Percentiles rank a stretch among this genome's conserved stretches.
Evolutionary conservation across 306 rosid species (phyloP).

Genomic region (Vachellia collinsii): DNA sequence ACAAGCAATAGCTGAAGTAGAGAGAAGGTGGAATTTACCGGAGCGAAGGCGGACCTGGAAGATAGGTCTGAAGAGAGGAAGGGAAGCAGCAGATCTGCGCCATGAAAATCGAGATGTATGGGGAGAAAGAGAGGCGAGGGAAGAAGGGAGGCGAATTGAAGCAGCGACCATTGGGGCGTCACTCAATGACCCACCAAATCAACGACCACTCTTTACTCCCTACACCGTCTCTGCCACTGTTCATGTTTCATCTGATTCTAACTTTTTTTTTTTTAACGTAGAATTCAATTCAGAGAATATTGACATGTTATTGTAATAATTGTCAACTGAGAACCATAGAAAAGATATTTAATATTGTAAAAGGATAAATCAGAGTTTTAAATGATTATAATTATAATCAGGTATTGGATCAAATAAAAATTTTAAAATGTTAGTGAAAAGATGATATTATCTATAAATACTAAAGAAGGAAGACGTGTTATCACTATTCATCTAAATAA

Average conservation of each 20-base stretch:
- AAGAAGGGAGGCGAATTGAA: conserved; percentile 60
- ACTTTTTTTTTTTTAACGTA: neutral
- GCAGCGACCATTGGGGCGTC: conserved; percentile 47
- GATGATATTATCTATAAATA: no score
- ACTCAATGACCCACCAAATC: neutral
- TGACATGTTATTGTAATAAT: no score
- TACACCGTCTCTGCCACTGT: neutral
- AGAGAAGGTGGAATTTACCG: conserved; percentile 32
- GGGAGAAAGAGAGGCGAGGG: conserved; percentile 44
- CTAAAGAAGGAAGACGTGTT: no score
- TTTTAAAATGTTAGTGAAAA: no score
- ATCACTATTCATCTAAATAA: no score
- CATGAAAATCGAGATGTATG: conserved; percentile 44
- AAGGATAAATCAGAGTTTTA: no score
- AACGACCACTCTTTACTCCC: neutral
- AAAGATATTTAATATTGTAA: no score
- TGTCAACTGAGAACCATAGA: no score
- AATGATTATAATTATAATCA: no score
- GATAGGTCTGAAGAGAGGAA: conserved; percentile 47
- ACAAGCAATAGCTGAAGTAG: neutral
- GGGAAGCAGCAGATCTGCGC: conserved; percentile 42
- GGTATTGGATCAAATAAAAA: no score
- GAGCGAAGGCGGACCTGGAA: conserved; percentile 50
- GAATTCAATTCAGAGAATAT: no score
- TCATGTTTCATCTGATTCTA: neutral